Conservation (phyloP, 2,329 filamentous ascomycete genomes). For the Fusarium nematophilum region DNA sequence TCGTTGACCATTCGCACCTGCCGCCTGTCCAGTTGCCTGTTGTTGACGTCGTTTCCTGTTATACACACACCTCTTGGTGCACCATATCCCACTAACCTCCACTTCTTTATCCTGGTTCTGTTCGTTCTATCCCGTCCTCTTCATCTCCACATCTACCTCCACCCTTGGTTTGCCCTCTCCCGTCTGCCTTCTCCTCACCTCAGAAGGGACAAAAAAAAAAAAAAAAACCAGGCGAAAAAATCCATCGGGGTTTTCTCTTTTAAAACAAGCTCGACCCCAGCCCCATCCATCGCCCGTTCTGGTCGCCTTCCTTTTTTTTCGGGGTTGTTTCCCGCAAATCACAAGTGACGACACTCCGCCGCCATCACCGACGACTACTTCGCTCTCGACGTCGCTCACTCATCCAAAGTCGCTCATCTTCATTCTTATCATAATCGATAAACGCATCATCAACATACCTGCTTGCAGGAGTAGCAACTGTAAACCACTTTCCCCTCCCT, state of each 20-base stretch:
- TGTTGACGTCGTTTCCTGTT: conserved; percentile 33
- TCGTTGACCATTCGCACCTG: conserved; percentile 6
- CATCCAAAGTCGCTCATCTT: conserved; percentile 1
- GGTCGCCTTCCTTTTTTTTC: conserved; percentile 32
- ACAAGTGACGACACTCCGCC: conserved; percentile 33
- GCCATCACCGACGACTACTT: neutral
- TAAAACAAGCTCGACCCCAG: conserved; percentile 37
- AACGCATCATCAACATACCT: conserved; percentile 28
- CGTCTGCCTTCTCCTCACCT: conserved; percentile 29
- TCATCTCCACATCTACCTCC: conserved; percentile 34
- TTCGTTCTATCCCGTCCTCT: conserved; percentile 26
- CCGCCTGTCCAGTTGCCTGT: conserved; percentile 13
- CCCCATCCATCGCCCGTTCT: conserved; percentile 20
- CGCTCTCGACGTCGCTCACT: neutral
- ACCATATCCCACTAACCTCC: too few relatives aligned
- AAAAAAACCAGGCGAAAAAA: neutral
- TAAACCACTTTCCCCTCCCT: conserved; percentile 33
- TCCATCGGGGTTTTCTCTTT: conserved; percentile 26
- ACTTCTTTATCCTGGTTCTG: neutral
- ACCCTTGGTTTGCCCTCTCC: conserved; percentile 26
- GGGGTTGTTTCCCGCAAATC: conserved; percentile 22
- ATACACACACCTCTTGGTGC: conserved; percentile 13
- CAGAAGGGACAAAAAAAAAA: conserved; percentile 6
- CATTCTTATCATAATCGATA: conserved; percentile 22
- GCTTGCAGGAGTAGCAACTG: conserved; percentile 23